Evolutionary conservation across 164 flowering plant genomes (phyloP).

Genomic region (Magnolia changhungtana): DNA sequence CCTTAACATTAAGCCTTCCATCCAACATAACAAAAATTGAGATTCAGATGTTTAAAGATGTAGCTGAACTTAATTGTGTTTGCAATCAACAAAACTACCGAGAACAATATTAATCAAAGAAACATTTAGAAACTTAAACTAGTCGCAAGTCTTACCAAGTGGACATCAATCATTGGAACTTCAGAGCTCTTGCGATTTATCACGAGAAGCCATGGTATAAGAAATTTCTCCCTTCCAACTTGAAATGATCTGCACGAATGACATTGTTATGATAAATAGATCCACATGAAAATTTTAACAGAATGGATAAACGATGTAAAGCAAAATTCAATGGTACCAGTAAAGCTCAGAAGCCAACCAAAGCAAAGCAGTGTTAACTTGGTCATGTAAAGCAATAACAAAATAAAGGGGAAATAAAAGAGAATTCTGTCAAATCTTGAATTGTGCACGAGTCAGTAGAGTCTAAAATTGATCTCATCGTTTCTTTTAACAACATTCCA

Average conservation of each 20-base stretch:
- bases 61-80: background rate
- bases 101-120: background rate
- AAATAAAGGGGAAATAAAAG: no score
- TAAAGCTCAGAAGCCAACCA: background rate
- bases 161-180: conserved; percentile 92
- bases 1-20: conserved; percentile 12
- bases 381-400: no score
- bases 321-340: background rate
- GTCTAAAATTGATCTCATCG: no score
- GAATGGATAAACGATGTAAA: background rate
- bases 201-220: conserved; percentile 85
- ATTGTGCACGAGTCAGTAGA: no score
- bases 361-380: background rate
- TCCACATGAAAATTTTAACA: background rate
- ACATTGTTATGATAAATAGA: background rate
- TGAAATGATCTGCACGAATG: conserved; percentile 79
- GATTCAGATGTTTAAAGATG: background rate
- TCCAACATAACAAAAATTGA: background rate
- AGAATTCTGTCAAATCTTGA: no score
- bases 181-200: conserved; percentile 79
- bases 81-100: background rate
- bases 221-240: conserved; percentile 88
- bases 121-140: background rate
- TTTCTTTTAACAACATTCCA: no score
- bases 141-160: conserved; percentile 50